phyloP scores from a whole-genome alignment of 2,329 filamentous ascomycete species.

The Didymella pinodella region DNA sequence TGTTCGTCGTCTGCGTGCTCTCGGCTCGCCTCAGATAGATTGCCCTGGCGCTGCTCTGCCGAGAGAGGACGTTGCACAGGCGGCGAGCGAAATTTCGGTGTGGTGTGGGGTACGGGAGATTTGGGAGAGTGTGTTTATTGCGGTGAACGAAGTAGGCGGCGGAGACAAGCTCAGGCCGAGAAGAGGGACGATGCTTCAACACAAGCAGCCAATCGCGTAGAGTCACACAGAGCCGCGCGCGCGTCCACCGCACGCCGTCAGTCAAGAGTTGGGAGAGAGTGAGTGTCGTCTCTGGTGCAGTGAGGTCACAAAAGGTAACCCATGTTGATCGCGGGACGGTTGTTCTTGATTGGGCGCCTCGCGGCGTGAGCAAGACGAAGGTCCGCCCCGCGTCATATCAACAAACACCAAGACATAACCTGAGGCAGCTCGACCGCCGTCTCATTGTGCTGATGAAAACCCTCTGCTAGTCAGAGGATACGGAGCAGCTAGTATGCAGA shows the following conservation, averaged over 20 bases:
- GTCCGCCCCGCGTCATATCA: slow-evolving; percentile 20
- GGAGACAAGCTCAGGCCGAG: slow-evolving; percentile 20
- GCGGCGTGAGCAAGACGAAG: slow-evolving; percentile 11
- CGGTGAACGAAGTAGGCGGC: slow-evolving; percentile 18
- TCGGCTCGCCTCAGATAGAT: slow-evolving; percentile 30
- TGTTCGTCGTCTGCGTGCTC: slow-evolving; percentile 25
- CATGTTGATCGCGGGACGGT: slow-evolving; percentile 6
- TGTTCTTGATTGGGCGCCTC: slow-evolving; percentile 17
- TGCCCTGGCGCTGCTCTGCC: slow-evolving; percentile 10
- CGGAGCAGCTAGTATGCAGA: not conserved
- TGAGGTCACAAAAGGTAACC: not conserved
- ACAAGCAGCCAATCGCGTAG: slow-evolving; percentile 29
- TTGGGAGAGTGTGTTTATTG: slow-evolving; percentile 12
- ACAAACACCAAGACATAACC: slow-evolving; percentile 14
- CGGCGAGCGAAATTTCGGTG: slow-evolving; percentile 26
- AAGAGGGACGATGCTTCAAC: slow-evolving; percentile 19
- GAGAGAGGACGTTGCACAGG: slow-evolving; percentile 22
- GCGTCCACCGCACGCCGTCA: slow-evolving; percentile 16
- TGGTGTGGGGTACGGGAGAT: slow-evolving; percentile 13
- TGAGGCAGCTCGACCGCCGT: not conserved
- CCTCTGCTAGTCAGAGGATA: not conserved
- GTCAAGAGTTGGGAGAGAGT: slow-evolving; percentile 6
- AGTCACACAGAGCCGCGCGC: slow-evolving; percentile 21
- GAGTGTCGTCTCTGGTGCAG: not conserved
- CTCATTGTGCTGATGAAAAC: not conserved